phyloP scores from a whole-genome alignment of 139 green algal species.

The Mesostigma viride region DNA sequence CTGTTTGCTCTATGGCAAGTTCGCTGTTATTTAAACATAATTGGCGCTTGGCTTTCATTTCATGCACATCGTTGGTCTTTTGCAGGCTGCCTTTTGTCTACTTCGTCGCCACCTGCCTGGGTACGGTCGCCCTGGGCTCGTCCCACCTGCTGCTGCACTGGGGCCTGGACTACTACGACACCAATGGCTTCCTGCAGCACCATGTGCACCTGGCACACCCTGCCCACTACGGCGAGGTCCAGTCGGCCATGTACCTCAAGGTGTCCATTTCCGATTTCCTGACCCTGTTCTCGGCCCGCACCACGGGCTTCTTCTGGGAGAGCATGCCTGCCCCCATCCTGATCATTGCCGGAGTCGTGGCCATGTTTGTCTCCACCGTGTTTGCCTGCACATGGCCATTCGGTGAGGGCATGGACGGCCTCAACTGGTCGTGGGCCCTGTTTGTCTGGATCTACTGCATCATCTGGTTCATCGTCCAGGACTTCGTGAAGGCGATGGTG shows the following conservation, averaged over 20 bases:
- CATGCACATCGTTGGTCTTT: too few species aligned
- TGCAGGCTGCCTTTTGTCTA: too few species aligned
- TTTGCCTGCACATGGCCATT: constrained; percentile 57
- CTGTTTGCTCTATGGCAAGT: too few species aligned
- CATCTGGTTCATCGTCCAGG: constrained; percentile 66
- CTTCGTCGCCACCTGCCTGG: constrained; percentile 53
- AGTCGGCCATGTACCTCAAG: constrained; percentile 74
- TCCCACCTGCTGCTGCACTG: constrained; percentile 64
- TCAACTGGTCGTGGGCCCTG: constrained; percentile 27
- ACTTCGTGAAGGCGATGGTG: constrained; percentile 45
- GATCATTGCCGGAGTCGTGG: constrained; percentile 22
- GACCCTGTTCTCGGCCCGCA: constrained; percentile 69
- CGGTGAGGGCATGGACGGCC: constrained; percentile 35
- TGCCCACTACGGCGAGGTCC: constrained; percentile 54
- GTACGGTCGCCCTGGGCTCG: constrained; percentile 51
- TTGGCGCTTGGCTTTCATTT: too few species aligned
- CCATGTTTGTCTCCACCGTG: constrained; percentile 53
- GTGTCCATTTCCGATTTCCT: constrained; percentile 70
- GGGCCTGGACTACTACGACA: constrained; percentile 47
- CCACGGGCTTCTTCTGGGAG: constrained; percentile 59
- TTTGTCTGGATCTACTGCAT: constrained; percentile 76
- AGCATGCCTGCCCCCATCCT: constrained; percentile 34
- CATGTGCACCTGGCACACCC: too few species aligned
- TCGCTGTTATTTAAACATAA: too few species aligned
- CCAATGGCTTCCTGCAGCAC: constrained; percentile 39